Evolutionary conservation across 2,329 filamentous ascomycete genomes (phyloP), one percentile per base, ranked within the genome.

Genomic region (Hypoxylon sp.): DNA sequence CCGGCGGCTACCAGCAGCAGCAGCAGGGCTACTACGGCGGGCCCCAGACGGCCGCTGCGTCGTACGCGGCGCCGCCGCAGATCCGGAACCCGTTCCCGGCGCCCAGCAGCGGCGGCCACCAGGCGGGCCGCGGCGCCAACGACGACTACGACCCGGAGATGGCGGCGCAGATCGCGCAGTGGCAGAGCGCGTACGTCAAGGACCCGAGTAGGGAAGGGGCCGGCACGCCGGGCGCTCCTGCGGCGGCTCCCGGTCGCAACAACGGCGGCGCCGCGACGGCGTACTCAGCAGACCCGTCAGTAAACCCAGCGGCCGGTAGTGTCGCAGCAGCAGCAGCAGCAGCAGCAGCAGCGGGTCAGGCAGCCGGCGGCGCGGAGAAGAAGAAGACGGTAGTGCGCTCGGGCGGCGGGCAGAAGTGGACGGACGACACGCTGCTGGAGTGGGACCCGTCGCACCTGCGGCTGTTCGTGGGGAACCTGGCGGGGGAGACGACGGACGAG

Each of bases 361-460:
- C 79, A 1, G 77, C 82, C 6, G 78, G 77, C 23, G 77, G 80
- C 50, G 77, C 81, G 1, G 81, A 88, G 58, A 89, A 88, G 70
- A 86, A 90, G 68, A 93, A 93, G 77, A 99, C 95, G 0, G 95
- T 99, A 0, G 81, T 92, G 45, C 89, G 95, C 33, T 84, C 90
- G 60, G 95, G 94, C 47, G 95, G 95, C 60, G 95, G 95, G 52
- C 91, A 96, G 78, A 90, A 87, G 56, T 99, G 95, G 95, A 89
- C 90, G 20, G 95, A 99, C 73, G 83, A 90, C 54, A 85, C 89
- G 0, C 84, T 99, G 3, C 84, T 98, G 2, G 95, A 98, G 73
- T 99, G 95, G 95, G 93, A 98, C 71, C 94, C 94, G 1, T 85
- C 90, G 23, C 95, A 99, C 73, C 90, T 97, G 70, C 91, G 95